Conservation (phyloP, 495 filamentous ascomycete species). For the Bryoglossum gracile region DNA sequence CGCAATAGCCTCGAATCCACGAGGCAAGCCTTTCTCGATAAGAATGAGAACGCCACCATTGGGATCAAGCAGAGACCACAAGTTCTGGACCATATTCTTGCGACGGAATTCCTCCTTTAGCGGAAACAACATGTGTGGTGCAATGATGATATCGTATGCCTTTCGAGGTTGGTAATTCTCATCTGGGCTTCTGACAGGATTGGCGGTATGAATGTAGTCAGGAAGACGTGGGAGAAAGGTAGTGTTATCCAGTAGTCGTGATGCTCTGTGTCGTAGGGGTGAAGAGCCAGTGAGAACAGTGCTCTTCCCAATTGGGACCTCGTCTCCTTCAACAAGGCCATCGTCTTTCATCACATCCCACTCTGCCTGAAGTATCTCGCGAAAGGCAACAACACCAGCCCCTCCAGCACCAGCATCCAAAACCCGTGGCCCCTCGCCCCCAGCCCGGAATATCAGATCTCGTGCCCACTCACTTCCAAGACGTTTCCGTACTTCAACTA, state of each 20-base stretch:
- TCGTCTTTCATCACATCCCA: constrained; percentile 59
- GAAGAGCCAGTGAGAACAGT: constrained; percentile 44
- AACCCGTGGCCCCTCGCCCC: constrained; percentile 60
- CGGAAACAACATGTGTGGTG: constrained; percentile 71
- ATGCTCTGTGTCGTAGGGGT: constrained; percentile 64
- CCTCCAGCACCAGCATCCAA: constrained; percentile 83
- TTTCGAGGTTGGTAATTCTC: constrained; percentile 52
- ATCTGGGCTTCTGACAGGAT: constrained; percentile 35
- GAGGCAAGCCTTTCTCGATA: constrained; percentile 83
- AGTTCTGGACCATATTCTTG: constrained; percentile 69
- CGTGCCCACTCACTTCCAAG: constrained; percentile 75
- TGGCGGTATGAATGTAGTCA: constrained; percentile 66
- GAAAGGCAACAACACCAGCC: constrained; percentile 78
- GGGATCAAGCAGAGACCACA: constrained; percentile 81
- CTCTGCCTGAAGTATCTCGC: constrained; percentile 72
- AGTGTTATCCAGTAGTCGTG: constrained; percentile 74
- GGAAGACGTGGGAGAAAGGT: constrained; percentile 88
- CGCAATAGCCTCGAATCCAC: constrained; percentile 88
- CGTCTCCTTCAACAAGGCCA: constrained; percentile 29
- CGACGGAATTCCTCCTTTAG: constrained; percentile 66
- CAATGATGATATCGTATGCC: constrained; percentile 82
- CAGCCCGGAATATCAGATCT: constrained; percentile 54
- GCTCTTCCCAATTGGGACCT: constrained; percentile 38
- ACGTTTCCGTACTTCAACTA: constrained; percentile 81
- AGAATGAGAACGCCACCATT: constrained; percentile 82